Evolutionary conservation across 176 grass and related monocot species (phyloP).

Genomic region (Tillandsia fasciculata): DNA sequence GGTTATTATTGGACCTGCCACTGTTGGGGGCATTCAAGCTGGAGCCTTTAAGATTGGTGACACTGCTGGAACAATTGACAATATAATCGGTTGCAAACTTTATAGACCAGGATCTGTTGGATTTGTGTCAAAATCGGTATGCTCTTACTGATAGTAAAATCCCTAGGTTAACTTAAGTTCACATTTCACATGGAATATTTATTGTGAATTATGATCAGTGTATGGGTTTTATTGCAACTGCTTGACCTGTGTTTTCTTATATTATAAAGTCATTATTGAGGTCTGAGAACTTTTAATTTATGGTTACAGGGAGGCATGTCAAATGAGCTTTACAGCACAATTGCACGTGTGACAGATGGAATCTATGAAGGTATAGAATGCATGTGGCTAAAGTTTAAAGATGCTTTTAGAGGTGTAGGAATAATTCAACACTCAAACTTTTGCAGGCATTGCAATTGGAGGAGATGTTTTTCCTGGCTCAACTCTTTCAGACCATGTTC

Average conservation of each 20-base stretch:
- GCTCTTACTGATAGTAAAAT: not conserved
- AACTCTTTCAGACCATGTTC: slow-evolving; percentile 92
- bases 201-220: not conserved
- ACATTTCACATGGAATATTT: not conserved
- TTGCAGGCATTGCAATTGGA: slow-evolving; percentile 92
- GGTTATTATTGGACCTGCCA: slow-evolving; percentile 95
- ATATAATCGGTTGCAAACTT: slow-evolving; percentile 97
- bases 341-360: slow-evolving; percentile 95
- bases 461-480: slow-evolving; percentile 98
- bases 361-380: slow-evolving; percentile 88
- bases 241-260: not conserved
- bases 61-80: slow-evolving; percentile 97
- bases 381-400: not conserved
- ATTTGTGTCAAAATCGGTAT: slow-evolving; percentile 99
- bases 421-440: slow-evolving; percentile 1
- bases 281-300: slow-evolving; percentile 16
- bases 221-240: not conserved
- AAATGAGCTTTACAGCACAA: slow-evolving; percentile 97
- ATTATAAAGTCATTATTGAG: not conserved
- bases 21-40: slow-evolving; percentile 96
- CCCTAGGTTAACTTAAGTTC: not conserved
- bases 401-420: not conserved
- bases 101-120: slow-evolving; percentile 96
- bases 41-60: slow-evolving; percentile 98
- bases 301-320: slow-evolving; percentile 89